These are phyloP conservation scores for Aciculoconidium aculeatum DNA, from an alignment of 805 yeast species.

Conservation along the genomic window DNA sequence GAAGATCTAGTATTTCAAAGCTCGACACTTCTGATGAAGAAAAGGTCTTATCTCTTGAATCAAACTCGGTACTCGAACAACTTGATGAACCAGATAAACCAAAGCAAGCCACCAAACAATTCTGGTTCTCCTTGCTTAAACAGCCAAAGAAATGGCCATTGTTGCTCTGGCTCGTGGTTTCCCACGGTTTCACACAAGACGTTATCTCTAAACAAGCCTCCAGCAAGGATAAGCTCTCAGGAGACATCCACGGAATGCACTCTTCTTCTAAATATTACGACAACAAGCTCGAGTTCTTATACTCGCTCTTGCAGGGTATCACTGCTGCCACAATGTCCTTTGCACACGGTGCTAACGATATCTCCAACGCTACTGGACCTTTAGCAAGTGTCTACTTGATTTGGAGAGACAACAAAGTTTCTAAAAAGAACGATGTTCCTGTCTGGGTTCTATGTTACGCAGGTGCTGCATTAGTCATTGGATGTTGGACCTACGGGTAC, in stretches of 20 bases:
- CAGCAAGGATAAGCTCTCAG: slow-evolving; percentile 35
- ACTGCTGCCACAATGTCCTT: slow-evolving; percentile 79
- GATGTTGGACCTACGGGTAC: slow-evolving; percentile 69
- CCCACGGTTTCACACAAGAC: slow-evolving; percentile 63
- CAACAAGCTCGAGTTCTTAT: slow-evolving; percentile 63
- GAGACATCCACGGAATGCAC: slow-evolving; percentile 47
- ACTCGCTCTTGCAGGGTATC: slow-evolving; percentile 60
- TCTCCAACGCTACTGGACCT: slow-evolving; percentile 75
- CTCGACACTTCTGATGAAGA: slow-evolving; percentile 6
- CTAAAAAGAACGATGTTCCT: slow-evolving; percentile 53
- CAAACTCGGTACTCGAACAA: slow-evolving; percentile 7
- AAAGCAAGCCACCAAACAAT: slow-evolving; percentile 29
- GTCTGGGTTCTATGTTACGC: slow-evolving; percentile 66
- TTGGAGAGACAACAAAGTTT: slow-evolving; percentile 48
- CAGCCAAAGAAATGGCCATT: slow-evolving; percentile 50
- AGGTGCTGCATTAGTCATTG: slow-evolving; percentile 61
- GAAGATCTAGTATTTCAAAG: too few species aligned
- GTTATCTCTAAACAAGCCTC: slow-evolving; percentile 46
- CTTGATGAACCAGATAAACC: too few species aligned
- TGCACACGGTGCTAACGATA: slow-evolving; percentile 80
- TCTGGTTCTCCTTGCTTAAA: slow-evolving; percentile 37
- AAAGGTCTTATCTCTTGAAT: slow-evolving; percentile 11
- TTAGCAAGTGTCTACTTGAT: slow-evolving; percentile 57
- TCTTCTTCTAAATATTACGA: slow-evolving; percentile 59
- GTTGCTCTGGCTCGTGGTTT: slow-evolving; percentile 41